Base-by-base conservation (phyloP, 73 alveolate genomes). In the Paramecium tetraurelia region DNA sequence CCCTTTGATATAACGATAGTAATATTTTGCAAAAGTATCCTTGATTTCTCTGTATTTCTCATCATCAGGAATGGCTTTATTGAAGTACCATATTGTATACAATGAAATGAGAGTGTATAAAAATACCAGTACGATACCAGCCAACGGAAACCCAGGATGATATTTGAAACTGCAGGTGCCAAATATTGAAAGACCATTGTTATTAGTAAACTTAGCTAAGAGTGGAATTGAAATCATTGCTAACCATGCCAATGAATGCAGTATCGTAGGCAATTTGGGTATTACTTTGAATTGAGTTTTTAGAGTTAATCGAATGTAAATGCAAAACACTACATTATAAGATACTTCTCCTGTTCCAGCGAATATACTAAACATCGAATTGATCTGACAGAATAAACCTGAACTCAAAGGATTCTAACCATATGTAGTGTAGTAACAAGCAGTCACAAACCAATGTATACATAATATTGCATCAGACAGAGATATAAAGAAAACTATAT, bases 341-440 rank as follows among this genome's bases (percentile, higher is more conserved):
- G 92, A 27, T 10, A 89, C 71, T 72, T 89, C 94, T 18, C 85
- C 87, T 20, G 94, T 89, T 12, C 92, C 94, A 24, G 94, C 94
- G 22, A 83, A 38, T 12, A 70, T 27, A 44, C 94, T 71, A 24
- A 89, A 89, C 77, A 89, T 41, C 10, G 94, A 33, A 41, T 89
- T 70, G 5, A 44, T 29, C 41, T 89, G 31, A 27, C 94, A 89
- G 48, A 89, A 89, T 31, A 70, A 70, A 24, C 94, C 92, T 59
- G 57, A 71, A 20, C 59, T 58, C 16, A 36, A 63, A 1, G 94
- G 94, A 18, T 76, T 57, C 3, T 63, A 14, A 5, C 31, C 59
- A 22, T 71, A 44, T 12, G 22, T n/a, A 48, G 59, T 22, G 5
- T 22, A 40, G 29, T 71, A 48, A 48, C 20, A n/a, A 48, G 59